Conservation (phyloP, 2,329 filamentous ascomycete species). For the Claviceps citrina region DNA sequence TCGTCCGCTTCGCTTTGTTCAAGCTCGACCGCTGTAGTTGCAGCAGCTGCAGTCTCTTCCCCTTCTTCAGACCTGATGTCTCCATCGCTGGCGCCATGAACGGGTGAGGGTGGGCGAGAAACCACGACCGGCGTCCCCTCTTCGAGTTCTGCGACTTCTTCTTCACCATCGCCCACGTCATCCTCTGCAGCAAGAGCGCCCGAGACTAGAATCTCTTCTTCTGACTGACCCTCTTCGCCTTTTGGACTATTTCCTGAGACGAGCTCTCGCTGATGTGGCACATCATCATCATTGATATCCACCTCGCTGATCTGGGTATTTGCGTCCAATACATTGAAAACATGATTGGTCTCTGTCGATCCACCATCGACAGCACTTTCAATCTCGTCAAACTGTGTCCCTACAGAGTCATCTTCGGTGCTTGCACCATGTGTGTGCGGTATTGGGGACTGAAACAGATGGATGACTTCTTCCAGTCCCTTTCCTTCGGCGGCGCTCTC, state of each 20-base stretch:
- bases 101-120: not conserved
- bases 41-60: not conserved
- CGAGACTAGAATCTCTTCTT: slow-evolving; percentile 1
- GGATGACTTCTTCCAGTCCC: slow-evolving; percentile 25
- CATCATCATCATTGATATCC: not conserved
- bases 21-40: not conserved
- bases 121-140: slow-evolving; percentile 9
- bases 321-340: slow-evolving; percentile 8
- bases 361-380: slow-evolving; percentile 10
- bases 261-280: not conserved
- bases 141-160: slow-evolving; percentile 7
- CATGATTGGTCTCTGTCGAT: slow-evolving; percentile 8
- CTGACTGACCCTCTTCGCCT: not conserved
- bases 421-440: not conserved
- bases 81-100: not conserved
- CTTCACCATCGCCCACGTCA: slow-evolving; percentile 10
- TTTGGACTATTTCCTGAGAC: not conserved
- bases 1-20: not conserved
- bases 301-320: not conserved
- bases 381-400: slow-evolving; percentile 9
- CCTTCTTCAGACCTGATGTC: not conserved
- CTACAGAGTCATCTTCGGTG: not conserved
- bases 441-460: slow-evolving; percentile 20
- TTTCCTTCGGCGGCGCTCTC: slow-evolving; percentile 27
- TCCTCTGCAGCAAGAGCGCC: slow-evolving; percentile 7